Conservation (phyloP, 148 eudicot genomes). For the Rhododendron williamsianum region DNA sequence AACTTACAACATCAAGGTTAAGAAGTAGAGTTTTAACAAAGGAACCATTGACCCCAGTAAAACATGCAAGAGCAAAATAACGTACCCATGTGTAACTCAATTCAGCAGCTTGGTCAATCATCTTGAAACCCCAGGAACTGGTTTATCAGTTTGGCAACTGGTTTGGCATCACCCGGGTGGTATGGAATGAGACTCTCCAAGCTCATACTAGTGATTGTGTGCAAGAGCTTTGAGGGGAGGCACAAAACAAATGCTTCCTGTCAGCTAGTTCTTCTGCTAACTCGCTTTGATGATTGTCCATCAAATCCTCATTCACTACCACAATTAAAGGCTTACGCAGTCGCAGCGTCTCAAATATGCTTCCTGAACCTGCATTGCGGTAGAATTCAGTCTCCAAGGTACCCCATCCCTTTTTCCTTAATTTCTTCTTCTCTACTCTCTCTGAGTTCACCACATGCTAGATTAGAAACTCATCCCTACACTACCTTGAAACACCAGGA, state of each 20-base stretch:
- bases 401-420: neutral
- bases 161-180: slow-evolving; percentile 69
- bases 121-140: slow-evolving; percentile 61
- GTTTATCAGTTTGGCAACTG: slow-evolving; percentile 72
- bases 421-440: neutral
- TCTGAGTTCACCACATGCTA: neutral
- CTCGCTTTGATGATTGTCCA: slow-evolving; percentile 95
- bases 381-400: neutral
- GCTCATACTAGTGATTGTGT: slow-evolving; percentile 38
- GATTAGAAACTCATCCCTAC: neutral
- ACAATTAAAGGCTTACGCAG: slow-evolving; percentile 66
- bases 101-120: slow-evolving; percentile 18
- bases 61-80: neutral
- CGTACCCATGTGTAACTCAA: neutral
- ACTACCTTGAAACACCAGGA: neutral
- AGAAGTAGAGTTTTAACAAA: neutral
- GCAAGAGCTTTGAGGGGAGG: slow-evolving; percentile 57
- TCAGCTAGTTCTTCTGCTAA: slow-evolving; percentile 84
- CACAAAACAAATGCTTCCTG: slow-evolving; percentile 70
- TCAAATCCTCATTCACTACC: slow-evolving; percentile 85
- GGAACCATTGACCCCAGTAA: neutral
- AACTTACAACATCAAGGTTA: neutral
- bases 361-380: slow-evolving; percentile 65
- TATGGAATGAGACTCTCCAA: slow-evolving; percentile 54
- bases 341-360: slow-evolving; percentile 80